phyloP scores from a whole-genome alignment of 495 filamentous ascomycete genomes.

The Talaromyces wortmannii region DNA sequence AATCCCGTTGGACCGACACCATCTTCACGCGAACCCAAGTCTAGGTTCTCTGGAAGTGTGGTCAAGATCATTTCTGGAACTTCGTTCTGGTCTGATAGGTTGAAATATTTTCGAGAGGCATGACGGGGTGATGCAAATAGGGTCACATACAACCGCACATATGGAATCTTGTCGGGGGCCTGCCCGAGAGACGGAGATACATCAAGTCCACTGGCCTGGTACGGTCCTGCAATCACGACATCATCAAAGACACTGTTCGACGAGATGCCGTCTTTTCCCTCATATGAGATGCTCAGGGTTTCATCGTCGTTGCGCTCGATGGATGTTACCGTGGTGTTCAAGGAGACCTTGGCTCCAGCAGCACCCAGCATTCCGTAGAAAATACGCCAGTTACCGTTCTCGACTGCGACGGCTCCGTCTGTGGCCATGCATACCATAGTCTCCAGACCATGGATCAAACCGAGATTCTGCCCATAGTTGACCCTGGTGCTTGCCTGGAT shows the following conservation, averaged over 20 bases:
- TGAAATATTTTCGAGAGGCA: constrained; percentile 65
- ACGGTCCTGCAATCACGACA: constrained; percentile 71
- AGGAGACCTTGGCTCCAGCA: constrained; percentile 48
- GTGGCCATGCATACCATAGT: constrained; percentile 93
- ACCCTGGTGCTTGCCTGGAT: constrained; percentile 90
- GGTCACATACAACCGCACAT: constrained; percentile 79
- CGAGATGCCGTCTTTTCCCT: not conserved
- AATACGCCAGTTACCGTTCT: constrained; percentile 93
- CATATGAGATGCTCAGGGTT: constrained; percentile 39
- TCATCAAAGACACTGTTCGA: constrained; percentile 58
- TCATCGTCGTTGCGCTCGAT: constrained; percentile 43
- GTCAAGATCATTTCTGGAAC: constrained; percentile 76
- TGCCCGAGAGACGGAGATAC: constrained; percentile 43
- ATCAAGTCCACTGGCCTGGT: constrained; percentile 67
- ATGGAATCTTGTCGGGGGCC: constrained; percentile 67
- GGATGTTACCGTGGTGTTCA: constrained; percentile 65
- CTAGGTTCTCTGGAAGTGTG: constrained; percentile 58
- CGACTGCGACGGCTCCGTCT: constrained; percentile 70
- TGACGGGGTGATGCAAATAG: constrained; percentile 71
- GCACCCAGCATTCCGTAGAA: constrained; percentile 72
- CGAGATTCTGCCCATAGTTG: constrained; percentile 90
- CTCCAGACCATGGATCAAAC: constrained; percentile 78
- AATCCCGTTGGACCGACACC: constrained; percentile 69
- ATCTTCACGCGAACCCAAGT: constrained; percentile 34
- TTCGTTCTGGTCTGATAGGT: constrained; percentile 49